phyloP scores from a whole-genome alignment of 108 stramenopile genomes.

The Nitzschia sp. region DNA sequence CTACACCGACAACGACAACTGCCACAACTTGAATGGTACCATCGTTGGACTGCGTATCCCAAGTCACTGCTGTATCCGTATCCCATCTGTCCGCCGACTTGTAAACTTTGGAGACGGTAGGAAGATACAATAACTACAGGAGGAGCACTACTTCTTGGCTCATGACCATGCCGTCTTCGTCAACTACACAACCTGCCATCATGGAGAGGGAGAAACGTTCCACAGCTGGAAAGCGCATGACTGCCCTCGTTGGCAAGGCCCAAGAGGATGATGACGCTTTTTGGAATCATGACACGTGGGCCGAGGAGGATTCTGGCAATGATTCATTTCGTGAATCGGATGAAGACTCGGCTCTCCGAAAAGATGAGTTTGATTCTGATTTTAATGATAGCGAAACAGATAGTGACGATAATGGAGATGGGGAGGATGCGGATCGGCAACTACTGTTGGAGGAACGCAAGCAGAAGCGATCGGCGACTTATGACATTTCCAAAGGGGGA shows the following conservation, averaged over 20 bases:
- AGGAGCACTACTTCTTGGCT: too few relatives aligned
- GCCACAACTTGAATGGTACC: too few relatives aligned
- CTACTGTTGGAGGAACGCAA: conserved; percentile 51
- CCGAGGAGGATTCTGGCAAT: conserved; percentile 65
- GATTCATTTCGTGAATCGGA: conserved; percentile 77
- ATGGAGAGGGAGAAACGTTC: conserved; percentile 63
- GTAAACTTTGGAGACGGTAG: too few relatives aligned
- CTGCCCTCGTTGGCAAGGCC: conserved; percentile 66
- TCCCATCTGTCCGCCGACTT: too few relatives aligned
- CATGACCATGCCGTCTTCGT: background rate
- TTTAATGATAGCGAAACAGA: conserved; percentile 82
- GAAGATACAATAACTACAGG: too few relatives aligned
- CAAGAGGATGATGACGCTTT: conserved; percentile 80
- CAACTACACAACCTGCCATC: conserved; percentile 36
- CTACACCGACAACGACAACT: too few relatives aligned
- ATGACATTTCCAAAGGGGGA: conserved; percentile 48
- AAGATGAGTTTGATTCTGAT: conserved; percentile 86
- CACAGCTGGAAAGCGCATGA: conserved; percentile 80
- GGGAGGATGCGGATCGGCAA: conserved; percentile 53
- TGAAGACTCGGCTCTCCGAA: conserved; percentile 58
- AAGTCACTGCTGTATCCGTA: too few relatives aligned
- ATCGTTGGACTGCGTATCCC: too few relatives aligned
- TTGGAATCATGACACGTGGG: conserved; percentile 88
- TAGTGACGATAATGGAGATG: conserved; percentile 57
- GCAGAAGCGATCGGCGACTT: conserved; percentile 22